Percentiles rank a stretch among this genome's conserved stretches.
phyloP scores from a whole-genome alignment of 306 rosid genomes.

The Trifolium pratense region DNA sequence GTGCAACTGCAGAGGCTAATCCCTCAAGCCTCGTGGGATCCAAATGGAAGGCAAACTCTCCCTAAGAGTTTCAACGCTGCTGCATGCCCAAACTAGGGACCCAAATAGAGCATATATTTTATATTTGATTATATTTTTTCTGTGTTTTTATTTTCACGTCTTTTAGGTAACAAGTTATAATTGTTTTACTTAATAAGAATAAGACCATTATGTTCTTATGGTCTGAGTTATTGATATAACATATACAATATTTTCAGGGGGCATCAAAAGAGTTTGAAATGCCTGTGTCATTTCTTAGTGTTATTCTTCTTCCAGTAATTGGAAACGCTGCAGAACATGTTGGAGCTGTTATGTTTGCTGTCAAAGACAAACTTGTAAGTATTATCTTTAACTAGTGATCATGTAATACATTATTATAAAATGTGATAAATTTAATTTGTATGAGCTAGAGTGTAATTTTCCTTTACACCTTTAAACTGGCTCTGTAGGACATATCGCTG shows the following conservation, averaged over 20 bases:
- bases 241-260: conserved; percentile 51
- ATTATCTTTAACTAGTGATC: background rate
- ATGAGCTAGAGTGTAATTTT: background rate
- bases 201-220: no score
- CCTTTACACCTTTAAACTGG: background rate
- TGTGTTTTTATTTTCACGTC: no score
- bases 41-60: no score
- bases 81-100: no score
- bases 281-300: conserved; percentile 70
- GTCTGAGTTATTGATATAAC: background rate
- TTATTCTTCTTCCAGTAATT: conserved; percentile 66
- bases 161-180: no score
- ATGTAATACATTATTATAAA: background rate
- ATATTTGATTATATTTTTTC: no score
- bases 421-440: background rate
- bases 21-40: no score
- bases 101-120: no score
- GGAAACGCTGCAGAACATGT: conserved; percentile 82
- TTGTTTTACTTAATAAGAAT: no score
- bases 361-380: conserved; percentile 79
- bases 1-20: no score
- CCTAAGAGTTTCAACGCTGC: no score
- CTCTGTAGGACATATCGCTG: conserved; percentile 63
- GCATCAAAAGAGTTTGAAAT: conserved; percentile 63
- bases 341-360: conserved; percentile 71